phyloP scores from a whole-genome alignment of 176 grass and related monocot genomes.

The Juncus inflexus region DNA sequence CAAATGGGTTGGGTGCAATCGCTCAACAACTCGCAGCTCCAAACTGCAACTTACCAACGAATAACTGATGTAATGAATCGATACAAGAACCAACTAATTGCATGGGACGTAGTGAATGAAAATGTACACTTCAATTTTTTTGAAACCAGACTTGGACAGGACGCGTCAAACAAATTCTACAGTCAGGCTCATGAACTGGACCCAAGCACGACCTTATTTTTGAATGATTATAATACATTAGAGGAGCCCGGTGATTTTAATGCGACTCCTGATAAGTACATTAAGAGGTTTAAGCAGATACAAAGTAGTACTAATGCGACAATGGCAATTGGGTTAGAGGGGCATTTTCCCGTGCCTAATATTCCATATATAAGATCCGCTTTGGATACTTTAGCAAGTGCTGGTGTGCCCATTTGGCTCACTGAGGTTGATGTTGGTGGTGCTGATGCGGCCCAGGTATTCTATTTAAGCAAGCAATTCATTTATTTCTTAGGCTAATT shows the following conservation, averaged over 20 bases:
- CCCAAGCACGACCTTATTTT: slow-evolving; percentile 38
- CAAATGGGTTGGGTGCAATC: slow-evolving; percentile 25
- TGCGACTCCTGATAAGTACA: slow-evolving; percentile 46
- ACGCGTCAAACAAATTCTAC: slow-evolving; percentile 56
- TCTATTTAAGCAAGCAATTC: neutral
- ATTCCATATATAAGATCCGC: slow-evolving; percentile 68
- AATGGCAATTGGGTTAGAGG: slow-evolving; percentile 74
- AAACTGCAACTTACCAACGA: slow-evolving; percentile 27
- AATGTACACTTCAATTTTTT: slow-evolving; percentile 71
- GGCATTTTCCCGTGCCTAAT: slow-evolving; percentile 56
- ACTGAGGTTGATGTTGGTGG: slow-evolving; percentile 65
- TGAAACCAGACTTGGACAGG: slow-evolving; percentile 43
- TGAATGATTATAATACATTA: slow-evolving; percentile 90
- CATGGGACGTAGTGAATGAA: slow-evolving; percentile 93
- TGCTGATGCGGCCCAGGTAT: slow-evolving; percentile 33
- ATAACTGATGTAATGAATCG: slow-evolving; percentile 50
- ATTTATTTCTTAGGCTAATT: too few relatives aligned
- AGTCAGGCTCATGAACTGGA: slow-evolving; percentile 46
- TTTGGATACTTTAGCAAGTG: slow-evolving; percentile 48
- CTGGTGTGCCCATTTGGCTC: slow-evolving; percentile 69
- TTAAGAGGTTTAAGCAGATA: slow-evolving; percentile 57
- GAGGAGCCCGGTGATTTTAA: slow-evolving; percentile 41
- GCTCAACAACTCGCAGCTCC: slow-evolving; percentile 31
- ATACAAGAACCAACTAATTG: slow-evolving; percentile 66
- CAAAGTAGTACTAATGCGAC: slow-evolving; percentile 15